phyloP scores from a whole-genome alignment of 495 filamentous ascomycete species.

The Annulohypoxylon bovei region DNA sequence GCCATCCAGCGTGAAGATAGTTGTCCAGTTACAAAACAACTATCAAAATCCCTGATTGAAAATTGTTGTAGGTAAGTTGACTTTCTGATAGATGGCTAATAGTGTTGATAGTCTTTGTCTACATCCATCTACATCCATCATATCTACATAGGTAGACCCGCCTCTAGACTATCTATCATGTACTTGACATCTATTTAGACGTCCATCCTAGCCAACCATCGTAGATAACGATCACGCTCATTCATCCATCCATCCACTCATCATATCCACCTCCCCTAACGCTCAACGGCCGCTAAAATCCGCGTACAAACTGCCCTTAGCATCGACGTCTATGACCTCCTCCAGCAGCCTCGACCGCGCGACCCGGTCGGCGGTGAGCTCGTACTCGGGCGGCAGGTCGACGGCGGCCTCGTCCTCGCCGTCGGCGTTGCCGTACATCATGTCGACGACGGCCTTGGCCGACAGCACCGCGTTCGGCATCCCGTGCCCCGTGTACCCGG shows the following conservation, averaged over 20 bases:
- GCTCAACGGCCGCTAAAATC: constrained; percentile 20
- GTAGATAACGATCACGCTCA: background rate
- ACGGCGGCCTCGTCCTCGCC: too few species aligned
- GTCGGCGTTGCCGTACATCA: constrained; percentile 62
- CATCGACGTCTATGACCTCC: constrained; percentile 35
- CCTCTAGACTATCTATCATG: background rate
- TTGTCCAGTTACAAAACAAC: too few species aligned
- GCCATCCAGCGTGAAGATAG: too few species aligned
- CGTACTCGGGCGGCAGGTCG: constrained; percentile 57
- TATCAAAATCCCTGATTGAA: too few species aligned
- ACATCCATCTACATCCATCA: background rate
- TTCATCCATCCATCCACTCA: background rate
- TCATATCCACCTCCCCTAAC: background rate
- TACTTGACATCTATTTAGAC: background rate
- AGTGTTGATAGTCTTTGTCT: too few species aligned
- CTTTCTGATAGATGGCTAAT: too few species aligned
- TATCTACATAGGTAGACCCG: background rate
- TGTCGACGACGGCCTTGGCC: constrained; percentile 70
- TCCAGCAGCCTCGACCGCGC: constrained; percentile 35
- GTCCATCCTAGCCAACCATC: background rate
- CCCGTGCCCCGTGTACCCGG: constrained; percentile 77
- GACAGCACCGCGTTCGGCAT: constrained; percentile 81
- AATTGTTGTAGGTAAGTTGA: too few species aligned
- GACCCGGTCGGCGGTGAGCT: constrained; percentile 55
- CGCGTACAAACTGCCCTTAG: constrained; percentile 35